Conservation (phyloP, 495 filamentous ascomycete genomes). For the Neurospora sp. region DNA sequence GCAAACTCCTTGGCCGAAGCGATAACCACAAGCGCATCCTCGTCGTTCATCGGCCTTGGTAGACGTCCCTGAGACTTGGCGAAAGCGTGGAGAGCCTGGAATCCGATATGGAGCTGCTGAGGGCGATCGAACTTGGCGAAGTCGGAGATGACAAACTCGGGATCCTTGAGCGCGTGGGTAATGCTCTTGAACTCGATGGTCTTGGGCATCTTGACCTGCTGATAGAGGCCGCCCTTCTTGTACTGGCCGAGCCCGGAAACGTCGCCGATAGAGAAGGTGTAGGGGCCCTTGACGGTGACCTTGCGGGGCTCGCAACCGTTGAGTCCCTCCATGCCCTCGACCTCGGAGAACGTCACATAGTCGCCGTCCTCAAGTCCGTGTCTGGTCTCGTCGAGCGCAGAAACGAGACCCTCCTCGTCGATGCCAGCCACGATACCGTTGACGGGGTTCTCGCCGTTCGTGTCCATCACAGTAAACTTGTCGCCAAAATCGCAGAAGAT, state of each 20-base stretch:
- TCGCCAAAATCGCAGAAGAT: conserved; percentile 98
- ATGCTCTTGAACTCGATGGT: conserved; percentile 81
- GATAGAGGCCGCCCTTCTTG: conserved; percentile 75
- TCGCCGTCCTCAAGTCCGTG: conserved; percentile 96
- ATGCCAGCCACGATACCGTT: conserved; percentile 87
- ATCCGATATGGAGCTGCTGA: conserved; percentile 79
- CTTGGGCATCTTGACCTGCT: conserved; percentile 97
- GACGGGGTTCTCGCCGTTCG: conserved; percentile 81
- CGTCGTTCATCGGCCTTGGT: conserved; percentile 72
- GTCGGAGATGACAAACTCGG: conserved; percentile 84
- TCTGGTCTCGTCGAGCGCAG: conserved; percentile 87
- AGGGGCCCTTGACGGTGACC: conserved; percentile 88
- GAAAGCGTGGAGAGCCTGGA: conserved; percentile 87
- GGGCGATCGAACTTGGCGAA: conserved; percentile 96
- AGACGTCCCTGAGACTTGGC: conserved; percentile 58
- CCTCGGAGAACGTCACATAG: conserved; percentile 85
- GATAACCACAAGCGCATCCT: conserved; percentile 69
- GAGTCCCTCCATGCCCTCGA: conserved; percentile 85
- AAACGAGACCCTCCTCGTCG: conserved; percentile 80
- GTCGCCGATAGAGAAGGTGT: conserved; percentile 95
- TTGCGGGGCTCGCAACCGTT: conserved; percentile 78
- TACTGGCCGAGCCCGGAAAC: conserved; percentile 80
- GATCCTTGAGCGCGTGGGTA: conserved; percentile 64
- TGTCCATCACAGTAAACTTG: conserved; percentile 79
- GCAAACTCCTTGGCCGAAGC: conserved; percentile 62